These are phyloP conservation scores for Dendrocalamus sinicus DNA, from an alignment of 176 grass and related monocot genomes.

Conservation along the genomic window DNA sequence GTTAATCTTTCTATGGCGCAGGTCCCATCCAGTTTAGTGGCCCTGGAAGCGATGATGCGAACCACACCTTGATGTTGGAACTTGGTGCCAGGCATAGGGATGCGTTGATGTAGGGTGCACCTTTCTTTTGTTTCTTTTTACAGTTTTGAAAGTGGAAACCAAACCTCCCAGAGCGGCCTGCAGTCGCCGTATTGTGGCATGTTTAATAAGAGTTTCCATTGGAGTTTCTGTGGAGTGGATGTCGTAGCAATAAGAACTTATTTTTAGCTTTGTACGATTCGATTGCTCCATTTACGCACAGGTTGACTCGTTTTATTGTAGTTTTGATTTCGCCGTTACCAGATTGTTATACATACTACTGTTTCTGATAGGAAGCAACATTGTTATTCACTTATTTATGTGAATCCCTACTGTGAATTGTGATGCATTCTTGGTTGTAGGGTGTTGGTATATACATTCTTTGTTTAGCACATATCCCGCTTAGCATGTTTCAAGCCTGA, in stretches of 20 bases:
- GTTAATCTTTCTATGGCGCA: slow-evolving; percentile 28
- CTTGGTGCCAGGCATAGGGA: slow-evolving; percentile 66
- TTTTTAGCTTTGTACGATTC: slow-evolving; percentile 4
- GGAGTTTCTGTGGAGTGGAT: slow-evolving; percentile 25
- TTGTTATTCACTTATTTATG: not conserved
- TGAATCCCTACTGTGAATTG: not conserved
- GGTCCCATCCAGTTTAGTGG: slow-evolving; percentile 93
- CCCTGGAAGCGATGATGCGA: slow-evolving; percentile 72
- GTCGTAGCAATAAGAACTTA: slow-evolving; percentile 45
- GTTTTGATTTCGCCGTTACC: not conserved
- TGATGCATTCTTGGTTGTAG: no score
- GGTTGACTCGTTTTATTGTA: not conserved
- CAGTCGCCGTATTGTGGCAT: slow-evolving; percentile 32
- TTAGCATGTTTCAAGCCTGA: not conserved
- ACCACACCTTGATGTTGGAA: slow-evolving; percentile 92
- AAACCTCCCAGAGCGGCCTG: not conserved
- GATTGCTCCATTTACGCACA: not conserved
- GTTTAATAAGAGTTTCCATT: slow-evolving; percentile 49
- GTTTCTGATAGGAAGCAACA: not conserved
- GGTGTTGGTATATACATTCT: not conserved
- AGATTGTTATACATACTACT: not conserved
- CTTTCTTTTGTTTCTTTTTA: slow-evolving; percentile 1
- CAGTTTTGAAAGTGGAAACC: slow-evolving; percentile 52
- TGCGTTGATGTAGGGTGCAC: not conserved
- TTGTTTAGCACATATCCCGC: not conserved